Evolutionary conservation across 495 filamentous ascomycete genomes (phyloP), one percentile per base, ranked within the genome.

Genomic region (Penicillium samsonianum): DNA sequence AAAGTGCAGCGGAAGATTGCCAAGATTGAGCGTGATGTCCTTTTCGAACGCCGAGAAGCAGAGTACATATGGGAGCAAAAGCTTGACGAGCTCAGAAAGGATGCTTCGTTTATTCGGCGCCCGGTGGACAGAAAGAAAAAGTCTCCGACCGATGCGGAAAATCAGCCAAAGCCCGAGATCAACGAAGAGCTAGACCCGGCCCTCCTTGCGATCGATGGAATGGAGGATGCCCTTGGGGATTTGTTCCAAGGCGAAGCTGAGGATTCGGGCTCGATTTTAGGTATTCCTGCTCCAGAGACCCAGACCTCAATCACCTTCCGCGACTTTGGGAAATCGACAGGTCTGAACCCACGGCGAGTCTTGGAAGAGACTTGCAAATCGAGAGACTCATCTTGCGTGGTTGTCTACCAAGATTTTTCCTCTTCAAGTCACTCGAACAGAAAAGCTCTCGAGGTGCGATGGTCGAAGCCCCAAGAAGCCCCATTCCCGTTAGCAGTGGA

Each of bases 311-410:
- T 90, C 7, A 81, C 66, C 3, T 80, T 95, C 50, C 76, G 91
- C 50, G 85, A 96, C 59, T 97, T 98, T 81, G 92, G 91, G 16
- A 88, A 89, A 67, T 86, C 80, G 78, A 82, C 76, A 16, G 88
- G 90, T 33, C 59, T 93, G 14, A 87, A 72, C 59, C 90, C 90
- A 19, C 80, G 84, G 40, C 79, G 86, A 53, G 80, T 90, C 40
- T 71, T 98, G 16, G 91, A 97, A 64, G 94, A 97, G 71, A 83
- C 90, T 43, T 96, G 91, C 68, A 88, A 87, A 61, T 84, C 91
- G 56, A 88, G 89, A 78, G 91, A 96, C 68, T 75, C 88, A 5
- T 74, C 78, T 7, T 86, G 79, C 19, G 86, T 78, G 62, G 70
- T 92, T 50, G 77, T 75, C 23, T 91, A 84, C 65, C 84, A 82